phyloP scores from a whole-genome alignment of 768 basidiomycete species.

The Pleurotus cornucopiae region DNA sequence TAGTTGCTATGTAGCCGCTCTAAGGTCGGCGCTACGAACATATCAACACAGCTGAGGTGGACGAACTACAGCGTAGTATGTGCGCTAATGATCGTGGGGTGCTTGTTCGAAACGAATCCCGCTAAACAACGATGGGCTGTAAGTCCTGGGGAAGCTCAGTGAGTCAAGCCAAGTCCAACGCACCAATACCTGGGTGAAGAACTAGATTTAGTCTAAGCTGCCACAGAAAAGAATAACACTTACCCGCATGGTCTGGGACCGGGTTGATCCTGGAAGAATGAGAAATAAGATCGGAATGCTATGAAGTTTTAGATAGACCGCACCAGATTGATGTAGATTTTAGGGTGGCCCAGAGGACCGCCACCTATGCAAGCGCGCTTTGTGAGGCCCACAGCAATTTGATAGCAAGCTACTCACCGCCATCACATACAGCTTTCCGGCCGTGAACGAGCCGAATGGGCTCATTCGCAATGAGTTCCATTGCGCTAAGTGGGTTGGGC shows the following conservation, averaged over 20 bases:
- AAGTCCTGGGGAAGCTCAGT: neutral
- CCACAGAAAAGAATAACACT: conserved; percentile 26
- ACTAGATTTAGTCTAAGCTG: conserved; percentile 5
- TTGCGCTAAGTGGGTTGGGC: conserved; percentile 85
- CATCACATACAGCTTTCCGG: conserved; percentile 89
- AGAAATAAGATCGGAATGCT: neutral
- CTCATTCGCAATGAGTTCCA: conserved; percentile 84
- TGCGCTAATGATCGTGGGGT: conserved; percentile 52
- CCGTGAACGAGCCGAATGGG: conserved; percentile 79
- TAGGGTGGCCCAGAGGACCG: conserved; percentile 94
- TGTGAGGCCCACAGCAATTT: conserved; percentile 6
- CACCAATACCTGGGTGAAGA: conserved; percentile 41
- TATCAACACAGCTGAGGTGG: conserved; percentile 5
- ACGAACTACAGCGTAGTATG: conserved; percentile 1
- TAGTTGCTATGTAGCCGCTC: neutral
- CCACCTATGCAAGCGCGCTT: conserved; percentile 52
- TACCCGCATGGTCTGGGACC: conserved; percentile 89
- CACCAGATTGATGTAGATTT: conserved; percentile 94
- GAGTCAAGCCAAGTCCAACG: conserved; percentile 14
- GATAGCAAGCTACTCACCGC: conserved; percentile 59
- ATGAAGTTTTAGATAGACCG: conserved; percentile 22
- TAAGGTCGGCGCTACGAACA: neutral
- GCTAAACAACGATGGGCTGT: conserved; percentile 34
- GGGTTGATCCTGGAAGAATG: conserved; percentile 68
- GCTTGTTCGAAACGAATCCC: conserved; percentile 89